phyloP scores from a whole-genome alignment of 768 basidiomycete species.

The Pholiota molesta region DNA sequence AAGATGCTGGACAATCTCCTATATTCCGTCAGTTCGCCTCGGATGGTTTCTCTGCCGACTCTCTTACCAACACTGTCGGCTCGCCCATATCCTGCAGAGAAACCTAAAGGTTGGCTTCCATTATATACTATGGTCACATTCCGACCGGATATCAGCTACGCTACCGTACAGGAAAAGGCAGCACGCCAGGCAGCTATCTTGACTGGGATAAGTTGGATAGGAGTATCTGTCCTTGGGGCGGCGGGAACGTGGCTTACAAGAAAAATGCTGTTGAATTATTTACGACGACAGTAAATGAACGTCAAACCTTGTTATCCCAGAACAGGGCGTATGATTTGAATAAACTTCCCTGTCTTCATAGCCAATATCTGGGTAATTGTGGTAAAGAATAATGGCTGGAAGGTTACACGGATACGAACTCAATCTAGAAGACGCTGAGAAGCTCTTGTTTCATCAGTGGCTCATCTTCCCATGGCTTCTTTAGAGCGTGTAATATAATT shows the following conservation, averaged over 20 bases:
- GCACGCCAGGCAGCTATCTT: constrained; percentile 70
- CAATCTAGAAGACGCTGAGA: constrained; percentile 38
- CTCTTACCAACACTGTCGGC: constrained; percentile 49
- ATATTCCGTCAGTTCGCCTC: constrained; percentile 59
- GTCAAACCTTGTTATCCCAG: constrained; percentile 33
- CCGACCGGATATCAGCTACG: constrained; percentile 92
- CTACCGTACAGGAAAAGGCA: constrained; percentile 73
- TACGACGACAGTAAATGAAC: constrained; percentile 30
- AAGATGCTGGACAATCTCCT: constrained; percentile 80
- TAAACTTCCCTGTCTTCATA: constrained; percentile 21
- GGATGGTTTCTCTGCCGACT: constrained; percentile 47
- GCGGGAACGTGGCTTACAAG: constrained; percentile 45
- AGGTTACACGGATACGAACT: constrained; percentile 18
- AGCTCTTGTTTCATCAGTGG: constrained; percentile 23
- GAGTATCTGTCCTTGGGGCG: constrained; percentile 45
- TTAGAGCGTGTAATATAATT: constrained; percentile 18
- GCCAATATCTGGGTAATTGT: constrained; percentile 20
- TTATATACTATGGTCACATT: constrained; percentile 99
- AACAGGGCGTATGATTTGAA: constrained; percentile 28
- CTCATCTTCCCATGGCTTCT: constrained; percentile 30
- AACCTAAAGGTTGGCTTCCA: constrained; percentile 83
- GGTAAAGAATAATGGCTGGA: constrained; percentile 24
- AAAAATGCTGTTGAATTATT: constrained; percentile 33
- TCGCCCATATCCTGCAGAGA: constrained; percentile 59
- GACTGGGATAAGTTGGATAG: constrained; percentile 49